A percentile compares a stretch with the other conserved stretches of the same genome.
These are phyloP conservation scores for Saccharomycopsis olivae DNA, from an alignment of 805 yeast species.

Conservation along the genomic window DNA sequence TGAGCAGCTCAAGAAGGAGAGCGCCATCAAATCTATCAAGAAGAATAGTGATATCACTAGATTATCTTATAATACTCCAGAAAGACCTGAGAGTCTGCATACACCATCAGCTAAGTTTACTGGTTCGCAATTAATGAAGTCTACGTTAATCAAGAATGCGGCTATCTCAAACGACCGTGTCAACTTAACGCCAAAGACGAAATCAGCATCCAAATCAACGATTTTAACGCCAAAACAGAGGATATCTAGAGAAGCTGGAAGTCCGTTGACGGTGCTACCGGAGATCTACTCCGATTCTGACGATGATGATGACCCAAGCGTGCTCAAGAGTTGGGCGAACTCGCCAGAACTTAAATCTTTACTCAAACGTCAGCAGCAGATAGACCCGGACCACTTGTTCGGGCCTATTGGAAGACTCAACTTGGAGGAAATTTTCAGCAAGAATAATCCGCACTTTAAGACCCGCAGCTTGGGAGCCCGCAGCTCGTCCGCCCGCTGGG, in stretches of 20 bases:
- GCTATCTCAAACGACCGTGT: slow-evolving; percentile 8
- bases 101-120: slow-evolving; percentile 5
- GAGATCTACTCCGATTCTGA: slow-evolving; percentile 44
- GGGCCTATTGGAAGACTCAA: slow-evolving; percentile 65
- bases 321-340: slow-evolving; percentile 51
- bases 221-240: not conserved
- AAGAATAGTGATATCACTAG: slow-evolving; percentile 16
- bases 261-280: slow-evolving; percentile 26
- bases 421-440: slow-evolving; percentile 57
- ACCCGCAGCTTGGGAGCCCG: not conserved
- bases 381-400: slow-evolving; percentile 61
- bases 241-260: not conserved
- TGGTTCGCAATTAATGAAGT: slow-evolving; percentile 17
- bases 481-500: slow-evolving; percentile 16
- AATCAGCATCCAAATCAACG: not conserved
- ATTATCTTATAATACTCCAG: slow-evolving; percentile 1
- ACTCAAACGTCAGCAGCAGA: slow-evolving; percentile 34
- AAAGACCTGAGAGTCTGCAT: no score
- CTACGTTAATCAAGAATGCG: slow-evolving; percentile 15
- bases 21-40: slow-evolving; percentile 8
- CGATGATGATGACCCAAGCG: slow-evolving; percentile 38
- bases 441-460: slow-evolving; percentile 14
- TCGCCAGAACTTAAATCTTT: slow-evolving; percentile 43
- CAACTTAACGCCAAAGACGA: slow-evolving; percentile 10
- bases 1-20: slow-evolving; percentile 7